phyloP scores from a whole-genome alignment of 164 flowering plant species.

The Macadamia tetraphylla region DNA sequence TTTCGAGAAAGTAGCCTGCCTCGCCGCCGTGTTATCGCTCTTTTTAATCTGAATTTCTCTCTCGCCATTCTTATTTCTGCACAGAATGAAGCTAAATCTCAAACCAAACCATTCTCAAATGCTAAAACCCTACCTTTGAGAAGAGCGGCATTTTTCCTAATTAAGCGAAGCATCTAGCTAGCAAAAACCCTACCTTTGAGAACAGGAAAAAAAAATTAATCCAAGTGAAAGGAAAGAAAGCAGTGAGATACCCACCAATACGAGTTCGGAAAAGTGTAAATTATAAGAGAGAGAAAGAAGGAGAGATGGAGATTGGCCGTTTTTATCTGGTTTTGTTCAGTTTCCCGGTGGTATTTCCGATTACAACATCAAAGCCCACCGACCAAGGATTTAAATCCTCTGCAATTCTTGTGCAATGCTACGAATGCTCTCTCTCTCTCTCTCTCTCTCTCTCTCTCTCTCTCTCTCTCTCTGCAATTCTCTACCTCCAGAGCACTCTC shows the following conservation, averaged over 20 bases:
- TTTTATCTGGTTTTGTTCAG: background rate
- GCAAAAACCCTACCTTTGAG: slow-evolving; percentile 2
- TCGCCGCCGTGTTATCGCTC: slow-evolving; percentile 49
- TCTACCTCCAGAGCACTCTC: no score
- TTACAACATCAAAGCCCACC: background rate
- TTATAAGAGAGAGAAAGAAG: background rate
- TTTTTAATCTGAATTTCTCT: slow-evolving; percentile 58
- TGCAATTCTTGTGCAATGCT: no score
- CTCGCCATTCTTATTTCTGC: slow-evolving; percentile 32
- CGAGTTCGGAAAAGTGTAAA: background rate
- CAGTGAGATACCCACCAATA: background rate
- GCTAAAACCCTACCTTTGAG: background rate
- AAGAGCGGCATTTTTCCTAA: slow-evolving; percentile 15
- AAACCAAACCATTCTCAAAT: background rate
- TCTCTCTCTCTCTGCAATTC: no score
- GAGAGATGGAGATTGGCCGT: slow-evolving; percentile 1
- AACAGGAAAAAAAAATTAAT: no score
- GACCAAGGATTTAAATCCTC: no score
- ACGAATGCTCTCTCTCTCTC: no score
- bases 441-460: no score
- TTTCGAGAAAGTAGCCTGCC: slow-evolving; percentile 64
- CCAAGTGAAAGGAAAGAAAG: background rate
- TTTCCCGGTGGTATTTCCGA: background rate
- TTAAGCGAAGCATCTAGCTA: slow-evolving; percentile 6
- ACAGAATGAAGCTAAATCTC: background rate